Evolutionary conservation across 768 basidiomycete species (phyloP).

Genomic region (Leccinum variicolor): DNA sequence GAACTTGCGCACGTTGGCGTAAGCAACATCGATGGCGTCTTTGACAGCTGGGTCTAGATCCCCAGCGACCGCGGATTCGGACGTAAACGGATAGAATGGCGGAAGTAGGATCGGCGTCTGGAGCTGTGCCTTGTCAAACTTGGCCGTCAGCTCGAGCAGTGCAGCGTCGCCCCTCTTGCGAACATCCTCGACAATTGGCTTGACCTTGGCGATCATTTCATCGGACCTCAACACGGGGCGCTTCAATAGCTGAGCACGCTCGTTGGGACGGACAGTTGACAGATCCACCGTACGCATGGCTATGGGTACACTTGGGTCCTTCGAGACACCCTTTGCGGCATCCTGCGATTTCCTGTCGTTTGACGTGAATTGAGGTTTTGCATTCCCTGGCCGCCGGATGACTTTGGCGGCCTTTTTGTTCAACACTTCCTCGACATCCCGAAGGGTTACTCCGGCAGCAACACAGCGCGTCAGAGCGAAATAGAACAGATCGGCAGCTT

Average conservation of each 20-base stretch:
- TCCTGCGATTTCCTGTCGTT: conserved; percentile 18
- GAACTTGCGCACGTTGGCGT: conserved; percentile 88
- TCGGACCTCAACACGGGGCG: conserved; percentile 82
- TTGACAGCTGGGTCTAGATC: conserved; percentile 59
- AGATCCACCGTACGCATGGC: conserved; percentile 76
- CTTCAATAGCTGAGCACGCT: conserved; percentile 69
- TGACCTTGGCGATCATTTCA: conserved; percentile 73
- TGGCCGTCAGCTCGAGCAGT: conserved; percentile 84
- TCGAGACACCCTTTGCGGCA: conserved; percentile 29
- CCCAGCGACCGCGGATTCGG: conserved; percentile 50
- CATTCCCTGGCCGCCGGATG: conserved; percentile 84
- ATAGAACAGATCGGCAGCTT: conserved; percentile 93
- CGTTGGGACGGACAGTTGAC: conserved; percentile 40
- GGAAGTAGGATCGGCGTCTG: conserved; percentile 69
- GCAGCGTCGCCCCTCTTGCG: conserved; percentile 82
- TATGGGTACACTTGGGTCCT: conserved; percentile 49
- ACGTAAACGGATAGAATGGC: conserved; percentile 51
- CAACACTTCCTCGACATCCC: conserved; percentile 80
- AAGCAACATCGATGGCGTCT: conserved; percentile 85
- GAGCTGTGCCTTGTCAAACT: conserved; percentile 84
- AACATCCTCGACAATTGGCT: conserved; percentile 90
- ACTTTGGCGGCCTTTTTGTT: conserved; percentile 85
- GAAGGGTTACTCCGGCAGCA: conserved; percentile 73
- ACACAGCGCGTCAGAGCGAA: conserved; percentile 87
- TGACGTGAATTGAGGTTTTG: conserved; percentile 75